Conservation (phyloP, 2,329 filamentous ascomycete genomes). For the Colletotrichum sp. region DNA sequence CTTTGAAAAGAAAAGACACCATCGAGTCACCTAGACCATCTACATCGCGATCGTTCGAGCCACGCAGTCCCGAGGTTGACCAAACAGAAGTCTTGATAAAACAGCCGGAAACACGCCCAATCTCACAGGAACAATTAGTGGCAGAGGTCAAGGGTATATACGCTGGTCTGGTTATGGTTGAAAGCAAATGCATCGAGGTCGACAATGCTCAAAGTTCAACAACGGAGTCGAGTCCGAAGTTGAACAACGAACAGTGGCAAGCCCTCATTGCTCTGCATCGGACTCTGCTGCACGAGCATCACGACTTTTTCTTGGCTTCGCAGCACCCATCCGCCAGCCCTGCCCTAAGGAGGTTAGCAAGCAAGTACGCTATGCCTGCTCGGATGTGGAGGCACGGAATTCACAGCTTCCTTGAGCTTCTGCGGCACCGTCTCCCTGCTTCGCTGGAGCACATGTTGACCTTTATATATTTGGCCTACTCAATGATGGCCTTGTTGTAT, state of each 20-base stretch:
- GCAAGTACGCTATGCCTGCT: constrained; percentile 89
- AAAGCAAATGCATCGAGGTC: constrained; percentile 85
- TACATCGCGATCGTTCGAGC: accelerated
- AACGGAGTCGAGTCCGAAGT: constrained; percentile 39
- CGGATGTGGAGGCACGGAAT: constrained; percentile 96
- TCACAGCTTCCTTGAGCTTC: constrained; percentile 79
- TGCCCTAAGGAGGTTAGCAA: constrained; percentile 70
- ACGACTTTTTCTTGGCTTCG: constrained; percentile 85
- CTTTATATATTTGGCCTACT: constrained; percentile 89
- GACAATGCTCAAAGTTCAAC: constrained; percentile 65
- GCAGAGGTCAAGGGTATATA: constrained; percentile 87
- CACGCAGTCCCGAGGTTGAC: accelerated
- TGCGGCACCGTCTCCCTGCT: constrained; percentile 75
- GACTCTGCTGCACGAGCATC: constrained; percentile 80
- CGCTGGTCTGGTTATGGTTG: constrained; percentile 82
- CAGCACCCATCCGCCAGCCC: constrained; percentile 82
- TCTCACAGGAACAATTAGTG: constrained; percentile 79
- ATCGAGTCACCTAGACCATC: accelerated
- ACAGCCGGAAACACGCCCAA: constrained; percentile 70
- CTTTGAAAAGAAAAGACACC: accelerated
- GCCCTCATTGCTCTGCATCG: constrained; percentile 82
- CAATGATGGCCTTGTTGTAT: constrained; percentile 85
- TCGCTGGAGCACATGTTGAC: constrained; percentile 89
- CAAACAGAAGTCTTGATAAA: constrained; percentile 9
- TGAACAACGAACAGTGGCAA: constrained; percentile 79